Evolutionary conservation across 1,284 basidiomycete genomes (phyloP).

Genomic region (Pholiota adiposa): DNA sequence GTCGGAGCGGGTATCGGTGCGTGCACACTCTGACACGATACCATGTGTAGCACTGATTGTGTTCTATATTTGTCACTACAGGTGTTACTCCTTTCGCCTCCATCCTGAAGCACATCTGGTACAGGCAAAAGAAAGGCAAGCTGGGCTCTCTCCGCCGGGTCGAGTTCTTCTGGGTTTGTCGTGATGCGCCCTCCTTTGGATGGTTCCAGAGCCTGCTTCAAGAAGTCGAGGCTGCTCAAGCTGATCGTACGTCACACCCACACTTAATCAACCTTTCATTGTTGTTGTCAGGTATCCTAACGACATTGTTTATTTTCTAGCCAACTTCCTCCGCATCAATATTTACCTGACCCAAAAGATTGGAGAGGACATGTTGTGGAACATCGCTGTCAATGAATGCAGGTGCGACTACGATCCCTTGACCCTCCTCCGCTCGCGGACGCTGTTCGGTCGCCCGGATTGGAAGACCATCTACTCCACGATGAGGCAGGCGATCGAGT

Average conservation of each 20-base stretch:
- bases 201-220: conserved; percentile 91
- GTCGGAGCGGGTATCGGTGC: conserved; percentile 89
- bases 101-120: conserved; percentile 93
- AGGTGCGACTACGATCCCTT: conserved; percentile 83
- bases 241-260: conserved; percentile 64
- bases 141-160: conserved; percentile 81
- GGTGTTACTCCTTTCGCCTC: conserved; percentile 90
- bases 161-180: conserved; percentile 92
- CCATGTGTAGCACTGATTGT: conserved; percentile 8
- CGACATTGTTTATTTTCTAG: conserved; percentile 39
- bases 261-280: not conserved
- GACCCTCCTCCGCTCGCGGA: conserved; percentile 82
- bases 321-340: conserved; percentile 88
- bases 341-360: conserved; percentile 91
- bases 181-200: conserved; percentile 87
- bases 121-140: conserved; percentile 77
- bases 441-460: conserved; percentile 88
- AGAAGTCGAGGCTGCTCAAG: conserved; percentile 84
- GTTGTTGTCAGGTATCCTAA: not conserved
- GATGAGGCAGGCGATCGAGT: conserved; percentile 76
- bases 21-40: conserved; percentile 24
- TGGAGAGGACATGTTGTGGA: conserved; percentile 85
- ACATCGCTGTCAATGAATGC: conserved; percentile 87
- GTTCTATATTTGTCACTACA: conserved; percentile 27
- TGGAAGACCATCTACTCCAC: conserved; percentile 80